A percentile compares a stretch with the other conserved stretches of the same genome.
phyloP scores from a whole-genome alignment of 2,329 filamentous ascomycete species.

The Ophiostoma australiae region DNA sequence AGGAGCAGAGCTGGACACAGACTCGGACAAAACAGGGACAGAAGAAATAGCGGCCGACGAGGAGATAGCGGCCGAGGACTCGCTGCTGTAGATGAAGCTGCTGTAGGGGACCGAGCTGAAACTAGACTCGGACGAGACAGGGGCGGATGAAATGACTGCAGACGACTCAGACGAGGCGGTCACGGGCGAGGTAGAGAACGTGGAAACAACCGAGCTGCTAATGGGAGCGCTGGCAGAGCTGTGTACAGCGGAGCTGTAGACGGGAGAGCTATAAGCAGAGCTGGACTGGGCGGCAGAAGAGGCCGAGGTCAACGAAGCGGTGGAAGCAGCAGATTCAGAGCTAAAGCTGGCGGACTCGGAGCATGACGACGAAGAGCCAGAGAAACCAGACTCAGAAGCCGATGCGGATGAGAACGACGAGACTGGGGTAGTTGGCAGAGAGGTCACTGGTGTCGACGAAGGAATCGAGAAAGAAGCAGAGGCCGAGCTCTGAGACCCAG shows the following conservation, averaged over 20 bases:
- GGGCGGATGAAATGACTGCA: background rate
- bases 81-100: constrained; percentile 1
- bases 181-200: background rate
- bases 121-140: background rate
- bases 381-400: background rate
- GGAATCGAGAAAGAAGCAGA: background rate
- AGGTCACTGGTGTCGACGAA: background rate
- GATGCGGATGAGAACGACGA: background rate
- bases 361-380: background rate
- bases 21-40: background rate
- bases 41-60: background rate
- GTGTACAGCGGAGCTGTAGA: background rate
- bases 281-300: background rate
- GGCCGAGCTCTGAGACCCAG: background rate
- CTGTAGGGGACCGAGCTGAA: constrained; percentile 3
- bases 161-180: constrained; percentile 4
- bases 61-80: background rate
- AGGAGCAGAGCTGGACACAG: background rate
- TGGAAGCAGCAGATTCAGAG: background rate
- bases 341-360: background rate
- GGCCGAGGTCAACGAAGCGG: background rate
- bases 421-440: background rate
- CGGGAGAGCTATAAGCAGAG: background rate
- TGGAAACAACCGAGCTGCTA: background rate
- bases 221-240: background rate